Evolutionary conservation across 1,139 yeast species (phyloP).

Genomic region (Diutina mesorugosa): DNA sequence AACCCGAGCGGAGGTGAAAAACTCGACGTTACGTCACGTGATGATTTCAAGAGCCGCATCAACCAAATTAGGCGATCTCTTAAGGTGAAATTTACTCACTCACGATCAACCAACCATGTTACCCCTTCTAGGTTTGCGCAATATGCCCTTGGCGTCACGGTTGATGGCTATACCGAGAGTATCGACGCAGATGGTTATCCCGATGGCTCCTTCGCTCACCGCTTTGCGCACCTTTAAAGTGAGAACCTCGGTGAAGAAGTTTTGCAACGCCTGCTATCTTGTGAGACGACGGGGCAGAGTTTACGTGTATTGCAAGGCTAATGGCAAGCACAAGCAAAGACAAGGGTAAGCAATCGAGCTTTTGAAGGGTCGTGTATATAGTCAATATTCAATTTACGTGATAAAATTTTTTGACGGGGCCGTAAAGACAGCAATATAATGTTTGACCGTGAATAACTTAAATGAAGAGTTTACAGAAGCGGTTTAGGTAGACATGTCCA

Average conservation of each 20-base stretch:
- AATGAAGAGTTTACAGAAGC: no score
- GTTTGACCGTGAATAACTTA: no score
- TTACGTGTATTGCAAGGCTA: conserved; percentile 82
- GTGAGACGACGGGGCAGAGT: conserved; percentile 93
- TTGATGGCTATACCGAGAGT: background rate
- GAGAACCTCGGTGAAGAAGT: conserved; percentile 76
- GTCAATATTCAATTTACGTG: background rate
- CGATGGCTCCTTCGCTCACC: background rate
- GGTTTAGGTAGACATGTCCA: no score
- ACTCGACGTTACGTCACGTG: background rate
- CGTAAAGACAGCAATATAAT: no score
- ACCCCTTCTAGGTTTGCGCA: background rate
- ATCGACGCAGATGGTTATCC: background rate
- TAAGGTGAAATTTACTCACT: background rate
- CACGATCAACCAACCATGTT: background rate
- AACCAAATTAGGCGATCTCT: background rate
- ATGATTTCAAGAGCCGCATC: background rate
- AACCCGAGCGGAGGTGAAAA: background rate
- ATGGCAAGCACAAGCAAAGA: conserved; percentile 93
- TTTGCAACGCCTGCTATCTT: conserved; percentile 83
- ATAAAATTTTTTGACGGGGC: no score
- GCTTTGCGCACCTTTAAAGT: conserved; percentile 17
- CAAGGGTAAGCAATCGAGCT: conserved; percentile 50
- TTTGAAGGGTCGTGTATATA: background rate
- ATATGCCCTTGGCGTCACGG: background rate